Evolutionary conservation across 2,329 filamentous ascomycete genomes (phyloP), one percentile per base, ranked within the genome.

Genomic region (Fusarium buharicum): DNA sequence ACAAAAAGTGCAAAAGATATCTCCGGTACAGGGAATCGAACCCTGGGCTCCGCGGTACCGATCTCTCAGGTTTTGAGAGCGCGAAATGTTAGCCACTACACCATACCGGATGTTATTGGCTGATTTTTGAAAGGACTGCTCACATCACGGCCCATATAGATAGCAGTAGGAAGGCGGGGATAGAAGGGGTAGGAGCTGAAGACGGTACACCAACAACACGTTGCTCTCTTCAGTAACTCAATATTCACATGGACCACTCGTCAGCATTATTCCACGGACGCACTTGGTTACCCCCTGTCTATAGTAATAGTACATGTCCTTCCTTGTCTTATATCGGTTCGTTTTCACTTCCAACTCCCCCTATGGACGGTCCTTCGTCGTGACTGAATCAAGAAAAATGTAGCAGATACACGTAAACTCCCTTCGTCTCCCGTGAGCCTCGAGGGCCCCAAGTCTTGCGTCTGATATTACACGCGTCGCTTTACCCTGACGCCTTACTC

Each of bases 81-180:
- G 69, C 63, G 67, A 70, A 70, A 71, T 71, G 69, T 71, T 71
- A 68, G 69, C 69, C 68, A 71, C 67, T 71, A 71, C 69, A 71
- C 68, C 69, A 72, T 71, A 71, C 69, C 69, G 68, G 68, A 71
- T 55, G 18, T 20, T 18, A 27, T 27, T 43, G 9, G n/a, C 16
- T 43, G 27, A 13, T 45, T 30, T 28, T 39, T 44, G 10, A 7
- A n/a, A 9, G 2, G 9, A 10, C 9, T 17, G 17, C 17, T 10
- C 11, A 20, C 30, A 68, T 65, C n/a, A 10, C 44, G 4, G 28
- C 3, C 16, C 37, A 55, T 55, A 49, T 20, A 14, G 13, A 24
- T 3, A 7, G 13, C 8, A 8, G 27, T 3, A 1, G 62, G 66
- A 24, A 24, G 22, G 22, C 22, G 22, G 8, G 22, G 6, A 24